These are phyloP conservation scores for Salix viminalis DNA, from an alignment of 345 rosid species.

Conservation along the genomic window DNA sequence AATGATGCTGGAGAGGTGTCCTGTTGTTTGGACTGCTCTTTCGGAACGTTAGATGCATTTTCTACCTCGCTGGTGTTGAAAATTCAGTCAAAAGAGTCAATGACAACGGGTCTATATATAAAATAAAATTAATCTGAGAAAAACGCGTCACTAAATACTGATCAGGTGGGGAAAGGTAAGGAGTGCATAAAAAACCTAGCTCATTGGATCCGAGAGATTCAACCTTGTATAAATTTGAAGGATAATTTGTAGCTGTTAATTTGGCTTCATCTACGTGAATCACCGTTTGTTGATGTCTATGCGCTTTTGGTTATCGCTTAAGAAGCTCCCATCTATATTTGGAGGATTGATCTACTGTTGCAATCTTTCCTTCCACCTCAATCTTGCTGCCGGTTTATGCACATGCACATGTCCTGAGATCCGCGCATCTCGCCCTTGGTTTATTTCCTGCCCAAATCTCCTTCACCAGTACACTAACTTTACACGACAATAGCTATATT, in stretches of 20 bases:
- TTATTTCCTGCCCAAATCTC: constrained; percentile 15
- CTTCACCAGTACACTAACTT: constrained; percentile 1
- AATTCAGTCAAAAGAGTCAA: constrained; percentile 1
- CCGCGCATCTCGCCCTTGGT: constrained; percentile 34
- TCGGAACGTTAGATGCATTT: background rate
- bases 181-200: background rate
- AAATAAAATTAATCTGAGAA: background rate
- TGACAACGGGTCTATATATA: background rate
- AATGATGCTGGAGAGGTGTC: background rate
- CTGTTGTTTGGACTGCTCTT: background rate
- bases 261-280: background rate
- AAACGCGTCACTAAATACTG: background rate
- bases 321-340: background rate
- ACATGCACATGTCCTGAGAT: constrained; percentile 49
- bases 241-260: no score
- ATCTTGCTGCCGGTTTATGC: constrained; percentile 24
- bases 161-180: background rate
- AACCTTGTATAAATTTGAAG: background rate
- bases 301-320: background rate
- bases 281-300: background rate
- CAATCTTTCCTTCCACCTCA: constrained; percentile 11
- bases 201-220: background rate
- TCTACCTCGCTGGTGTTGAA: background rate
- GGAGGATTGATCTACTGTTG: background rate
- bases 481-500: background rate